Base-by-base conservation (phyloP, 208 protist species). In the Leishmania aethiopica region DNA sequence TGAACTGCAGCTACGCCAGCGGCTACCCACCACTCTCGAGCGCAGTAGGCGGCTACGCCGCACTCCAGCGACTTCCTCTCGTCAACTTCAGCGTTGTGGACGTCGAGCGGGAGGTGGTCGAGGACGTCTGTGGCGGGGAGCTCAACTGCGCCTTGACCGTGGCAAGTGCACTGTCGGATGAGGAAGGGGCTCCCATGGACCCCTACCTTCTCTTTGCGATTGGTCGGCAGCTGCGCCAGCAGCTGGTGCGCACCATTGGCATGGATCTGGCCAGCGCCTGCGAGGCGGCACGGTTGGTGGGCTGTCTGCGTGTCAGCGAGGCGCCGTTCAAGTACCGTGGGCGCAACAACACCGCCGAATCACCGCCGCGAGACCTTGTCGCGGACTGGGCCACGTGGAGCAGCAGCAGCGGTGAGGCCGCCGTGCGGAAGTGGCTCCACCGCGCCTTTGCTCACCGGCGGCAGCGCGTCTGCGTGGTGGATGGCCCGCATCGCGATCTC, bases 121-220 rank as follows among this genome's bases (percentile, higher is more conserved):
- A 94, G 66, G 84, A 91, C 57, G 62, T 90, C 25, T 81, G 81
- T 10, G 92, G 89, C 5, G 92, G 95, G 84, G 92, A 96, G 66
- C 95, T 87, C 25, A 89, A 83, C 55, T 97, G 94, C 75, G 94
- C 94, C 0, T 59, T 95, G 53, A 91, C 92, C 0, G 94, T 97
- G 77, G 93, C 93, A 25, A 96, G 93, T 78, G 86, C 83, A 2
- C 89, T 97, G 86, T 82, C 84, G 3, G 93, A 96, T 82, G 94
- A 95, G 60, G 94, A 96, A 55, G 89, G 89, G 7, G 79, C 91
- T 25, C 57, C 85, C n/a, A 95, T 97, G 75, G 94, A 97, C 76
- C 94, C 94, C 19, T 97, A 96, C 81, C 88, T 96, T 57, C 83
- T 97, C 45, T 96, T 94, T 80, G 89, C 94, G 35, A 84, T 92